Evolutionary conservation across 2,329 filamentous ascomycete species (phyloP).

Genomic region (Stagonosporopsis chrysanthemi): DNA sequence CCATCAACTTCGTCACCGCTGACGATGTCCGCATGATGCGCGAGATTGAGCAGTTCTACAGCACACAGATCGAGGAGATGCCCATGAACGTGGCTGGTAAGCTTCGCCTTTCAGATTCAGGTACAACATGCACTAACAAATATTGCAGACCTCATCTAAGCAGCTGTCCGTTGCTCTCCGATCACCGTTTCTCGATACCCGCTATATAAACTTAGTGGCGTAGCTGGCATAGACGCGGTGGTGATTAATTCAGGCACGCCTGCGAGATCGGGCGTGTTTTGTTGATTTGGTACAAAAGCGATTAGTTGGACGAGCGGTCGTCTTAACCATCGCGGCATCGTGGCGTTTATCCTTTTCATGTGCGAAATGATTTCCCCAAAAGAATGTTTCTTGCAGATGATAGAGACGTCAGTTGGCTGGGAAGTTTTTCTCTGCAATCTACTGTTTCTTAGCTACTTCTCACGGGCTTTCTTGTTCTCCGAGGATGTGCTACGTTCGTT

Average conservation of each 20-base stretch:
- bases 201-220: slow-evolving; percentile 33
- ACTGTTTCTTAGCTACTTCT: slow-evolving; percentile 45
- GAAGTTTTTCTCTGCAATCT: slow-evolving; percentile 40
- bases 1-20: slow-evolving; percentile 99
- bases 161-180: slow-evolving; percentile 35
- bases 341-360: slow-evolving; percentile 52
- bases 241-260: slow-evolving; percentile 43
- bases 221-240: slow-evolving; percentile 36
- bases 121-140: slow-evolving; percentile 21
- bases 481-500: slow-evolving; percentile 47
- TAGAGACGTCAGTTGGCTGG: slow-evolving; percentile 47
- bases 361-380: slow-evolving; percentile 50
- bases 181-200: slow-evolving; percentile 37
- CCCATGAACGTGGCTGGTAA: slow-evolving; percentile 84
- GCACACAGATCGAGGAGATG: slow-evolving; percentile 99
- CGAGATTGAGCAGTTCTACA: slow-evolving; percentile 99
- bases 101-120: slow-evolving; percentile 33
- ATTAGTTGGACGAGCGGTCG: slow-evolving; percentile 40
- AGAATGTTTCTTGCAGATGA: slow-evolving; percentile 45
- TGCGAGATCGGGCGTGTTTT: slow-evolving; percentile 42
- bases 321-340: slow-evolving; percentile 49
- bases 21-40: slow-evolving; percentile 99
- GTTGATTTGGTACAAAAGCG: slow-evolving; percentile 47
- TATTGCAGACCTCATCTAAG: slow-evolving; percentile 50
- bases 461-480: slow-evolving; percentile 38